Conservation (phyloP, 106 monocot species). For the Phalaenopsis equestris region DNA sequence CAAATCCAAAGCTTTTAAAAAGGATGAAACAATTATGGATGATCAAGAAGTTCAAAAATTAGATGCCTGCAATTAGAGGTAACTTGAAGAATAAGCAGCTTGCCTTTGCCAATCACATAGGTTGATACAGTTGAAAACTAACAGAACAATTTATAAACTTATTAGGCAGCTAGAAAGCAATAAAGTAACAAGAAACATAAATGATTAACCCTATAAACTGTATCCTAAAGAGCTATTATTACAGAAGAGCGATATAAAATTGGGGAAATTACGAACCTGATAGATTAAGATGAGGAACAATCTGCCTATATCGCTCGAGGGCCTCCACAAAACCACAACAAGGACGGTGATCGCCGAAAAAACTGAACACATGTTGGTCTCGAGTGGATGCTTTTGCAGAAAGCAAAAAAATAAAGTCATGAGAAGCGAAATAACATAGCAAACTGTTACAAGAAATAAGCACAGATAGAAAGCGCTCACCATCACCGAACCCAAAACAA, state of each 20-base stretch:
- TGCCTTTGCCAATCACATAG: neutral
- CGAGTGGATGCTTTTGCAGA: constrained; percentile 48
- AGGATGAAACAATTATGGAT: neutral
- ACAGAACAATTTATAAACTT: neutral
- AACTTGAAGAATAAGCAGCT: neutral
- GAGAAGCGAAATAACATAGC: neutral
- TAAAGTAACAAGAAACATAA: neutral
- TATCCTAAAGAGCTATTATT: neutral
- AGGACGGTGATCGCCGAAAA: constrained; percentile 60
- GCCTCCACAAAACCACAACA: constrained; percentile 93
- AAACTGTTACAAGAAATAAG: constrained; percentile 5
- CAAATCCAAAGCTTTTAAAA: neutral
- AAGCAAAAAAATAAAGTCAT: neutral
- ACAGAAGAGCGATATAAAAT: neutral
- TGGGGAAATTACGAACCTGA: constrained; percentile 40
- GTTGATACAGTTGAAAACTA: neutral
- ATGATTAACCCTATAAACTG: neutral
- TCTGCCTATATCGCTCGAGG: constrained; percentile 68
- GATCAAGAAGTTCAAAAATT: neutral
- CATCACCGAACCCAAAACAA: constrained; percentile 98
- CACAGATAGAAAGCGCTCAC: constrained; percentile 27
- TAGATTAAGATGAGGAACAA: constrained; percentile 68
- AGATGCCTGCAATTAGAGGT: neutral
- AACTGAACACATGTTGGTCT: constrained; percentile 81
- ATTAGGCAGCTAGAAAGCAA: neutral